Evolutionary conservation across 257 asterid species (phyloP).

Genomic region (Verbascum thapsus): DNA sequence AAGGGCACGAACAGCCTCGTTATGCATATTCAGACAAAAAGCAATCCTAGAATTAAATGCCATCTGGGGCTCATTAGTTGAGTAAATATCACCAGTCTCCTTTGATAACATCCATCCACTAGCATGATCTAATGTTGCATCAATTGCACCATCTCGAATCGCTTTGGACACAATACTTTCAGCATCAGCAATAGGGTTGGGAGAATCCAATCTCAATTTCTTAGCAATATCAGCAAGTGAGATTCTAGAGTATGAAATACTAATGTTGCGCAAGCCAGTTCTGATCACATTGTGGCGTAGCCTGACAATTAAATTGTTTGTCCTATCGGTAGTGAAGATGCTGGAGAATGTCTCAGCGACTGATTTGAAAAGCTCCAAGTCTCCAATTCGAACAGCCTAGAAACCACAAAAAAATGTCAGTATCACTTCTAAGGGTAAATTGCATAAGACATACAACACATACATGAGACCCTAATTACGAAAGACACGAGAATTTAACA

Average conservation of each 20-base stretch:
- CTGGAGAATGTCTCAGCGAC: slow-evolving; percentile 76
- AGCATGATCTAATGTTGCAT: slow-evolving; percentile 74
- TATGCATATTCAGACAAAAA: slow-evolving; percentile 90
- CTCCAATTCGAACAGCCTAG: slow-evolving; percentile 95
- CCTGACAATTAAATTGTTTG: slow-evolving; percentile 84
- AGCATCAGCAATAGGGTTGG: slow-evolving; percentile 85
- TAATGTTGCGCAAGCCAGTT: slow-evolving; percentile 85
- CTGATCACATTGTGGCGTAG: slow-evolving; percentile 88
- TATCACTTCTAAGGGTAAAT: no score
- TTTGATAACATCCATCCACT: slow-evolving; percentile 86
- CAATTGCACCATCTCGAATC: slow-evolving; percentile 89
- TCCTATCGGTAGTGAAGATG: slow-evolving; percentile 72
- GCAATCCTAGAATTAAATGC: slow-evolving; percentile 86
- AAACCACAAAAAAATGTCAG: slow-evolving; percentile 30
- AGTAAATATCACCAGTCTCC: slow-evolving; percentile 90
- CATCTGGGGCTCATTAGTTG: slow-evolving; percentile 85
- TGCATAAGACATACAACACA: no score
- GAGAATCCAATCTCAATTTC: slow-evolving; percentile 79
- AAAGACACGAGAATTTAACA: no score
- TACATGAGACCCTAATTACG: no score
- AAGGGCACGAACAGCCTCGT: slow-evolving; percentile 87
- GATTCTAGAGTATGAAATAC: slow-evolving; percentile 83
- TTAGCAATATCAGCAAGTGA: slow-evolving; percentile 78
- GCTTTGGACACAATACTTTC: slow-evolving; percentile 89
- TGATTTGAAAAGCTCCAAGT: slow-evolving; percentile 69